phyloP scores from a whole-genome alignment of 768 basidiomycete genomes.

The Leccinum truebloodii region DNA sequence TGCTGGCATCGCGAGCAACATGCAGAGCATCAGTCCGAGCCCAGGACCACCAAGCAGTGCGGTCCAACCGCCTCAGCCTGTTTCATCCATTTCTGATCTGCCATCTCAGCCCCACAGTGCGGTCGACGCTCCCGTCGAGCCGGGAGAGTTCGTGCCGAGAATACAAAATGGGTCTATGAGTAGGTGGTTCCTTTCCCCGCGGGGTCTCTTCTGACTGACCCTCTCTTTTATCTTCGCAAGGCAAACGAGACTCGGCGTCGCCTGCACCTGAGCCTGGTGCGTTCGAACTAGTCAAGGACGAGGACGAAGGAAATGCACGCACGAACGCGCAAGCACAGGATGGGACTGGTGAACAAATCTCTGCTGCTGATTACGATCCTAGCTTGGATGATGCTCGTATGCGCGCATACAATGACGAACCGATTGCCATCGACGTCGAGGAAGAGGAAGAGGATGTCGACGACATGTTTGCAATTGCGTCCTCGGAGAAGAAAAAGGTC shows the following conservation, averaged over 20 bases:
- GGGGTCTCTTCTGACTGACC: not conserved
- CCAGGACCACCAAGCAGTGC: constrained; percentile 72
- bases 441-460: constrained; percentile 80
- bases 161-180: constrained; percentile 24
- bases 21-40: constrained; percentile 51
- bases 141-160: constrained; percentile 10
- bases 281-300: constrained; percentile 71
- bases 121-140: constrained; percentile 34
- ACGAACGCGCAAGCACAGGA: constrained; percentile 48
- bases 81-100: constrained; percentile 62
- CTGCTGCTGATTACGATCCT: constrained; percentile 92
- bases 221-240: constrained; percentile 30
- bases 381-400: constrained; percentile 83
- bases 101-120: constrained; percentile 55
- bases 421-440: constrained; percentile 43
- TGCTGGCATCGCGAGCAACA: constrained; percentile 44
- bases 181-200: constrained; percentile 11
- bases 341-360: constrained; percentile 65
- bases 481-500: constrained; percentile 45
- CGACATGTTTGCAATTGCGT: constrained; percentile 88
- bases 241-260: constrained; percentile 54
- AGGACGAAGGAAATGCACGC: constrained; percentile 49
- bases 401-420: constrained; percentile 48
- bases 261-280: constrained; percentile 56
- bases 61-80: constrained; percentile 66